Conservation (phyloP, 179 eudicot genomes). For the Beta lomatogona region DNA sequence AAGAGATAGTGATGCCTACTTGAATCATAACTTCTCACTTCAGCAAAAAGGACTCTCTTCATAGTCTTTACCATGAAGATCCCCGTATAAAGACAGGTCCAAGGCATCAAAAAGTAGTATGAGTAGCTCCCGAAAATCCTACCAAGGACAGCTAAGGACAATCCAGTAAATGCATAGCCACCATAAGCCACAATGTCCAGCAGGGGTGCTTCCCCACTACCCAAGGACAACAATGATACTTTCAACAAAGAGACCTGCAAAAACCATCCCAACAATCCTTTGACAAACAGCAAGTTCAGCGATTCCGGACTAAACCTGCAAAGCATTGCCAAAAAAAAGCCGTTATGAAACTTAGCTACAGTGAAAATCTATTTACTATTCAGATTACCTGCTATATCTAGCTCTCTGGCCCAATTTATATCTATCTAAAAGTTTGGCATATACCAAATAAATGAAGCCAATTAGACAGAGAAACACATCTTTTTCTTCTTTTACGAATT, state of each 20-base stretch:
- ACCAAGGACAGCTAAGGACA: slow-evolving; percentile 37
- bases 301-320: slow-evolving; percentile 50
- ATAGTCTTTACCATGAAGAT: slow-evolving; percentile 48
- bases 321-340: neutral
- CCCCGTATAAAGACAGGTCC: slow-evolving; percentile 46
- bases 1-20: slow-evolving; percentile 41
- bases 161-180: slow-evolving; percentile 44
- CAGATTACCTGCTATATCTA: too few relatives aligned
- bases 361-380: too few relatives aligned
- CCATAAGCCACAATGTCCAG: slow-evolving; percentile 50
- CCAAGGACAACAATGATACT: slow-evolving; percentile 31
- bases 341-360: neutral
- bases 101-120: slow-evolving; percentile 33
- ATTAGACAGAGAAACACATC: neutral
- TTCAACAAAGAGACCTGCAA: slow-evolving; percentile 43
- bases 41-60: slow-evolving; percentile 50
- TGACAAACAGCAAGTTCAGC: slow-evolving; percentile 39
- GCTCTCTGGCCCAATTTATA: too few relatives aligned
- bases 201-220: slow-evolving; percentile 42
- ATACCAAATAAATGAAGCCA: slow-evolving; percentile 55
- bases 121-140: slow-evolving; percentile 35
- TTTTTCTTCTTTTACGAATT: too few relatives aligned
- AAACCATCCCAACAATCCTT: slow-evolving; percentile 49
- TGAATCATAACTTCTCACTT: slow-evolving; percentile 46
- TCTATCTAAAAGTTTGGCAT: neutral